Evolutionary conservation across 2,329 filamentous ascomycete genomes (phyloP).

Genomic region (Diaporthe vexans): DNA sequence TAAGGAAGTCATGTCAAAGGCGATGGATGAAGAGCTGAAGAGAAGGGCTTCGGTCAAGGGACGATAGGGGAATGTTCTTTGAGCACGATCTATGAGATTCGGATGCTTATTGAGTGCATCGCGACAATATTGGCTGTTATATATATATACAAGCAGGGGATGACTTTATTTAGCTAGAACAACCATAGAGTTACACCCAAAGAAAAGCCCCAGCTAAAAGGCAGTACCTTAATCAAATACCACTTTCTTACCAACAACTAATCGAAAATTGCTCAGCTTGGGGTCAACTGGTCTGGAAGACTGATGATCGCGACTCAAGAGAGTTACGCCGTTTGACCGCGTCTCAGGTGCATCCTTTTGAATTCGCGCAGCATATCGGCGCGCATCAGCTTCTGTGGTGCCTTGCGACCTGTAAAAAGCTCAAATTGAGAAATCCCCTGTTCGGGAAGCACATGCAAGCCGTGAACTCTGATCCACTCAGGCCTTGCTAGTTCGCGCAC

Average conservation of each 20-base stretch:
- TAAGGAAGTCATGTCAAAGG: conserved; percentile 13
- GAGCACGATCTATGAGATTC: background rate
- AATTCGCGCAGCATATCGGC: conserved; percentile 10
- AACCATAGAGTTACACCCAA: too few relatives aligned
- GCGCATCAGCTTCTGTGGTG: conserved; percentile 67
- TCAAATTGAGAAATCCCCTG: conserved; percentile 75
- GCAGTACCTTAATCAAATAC: too few relatives aligned
- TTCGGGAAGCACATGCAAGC: conserved; percentile 71
- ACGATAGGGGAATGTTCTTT: background rate
- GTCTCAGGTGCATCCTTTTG: background rate
- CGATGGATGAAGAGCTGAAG: conserved; percentile 3
- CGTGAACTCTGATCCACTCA: conserved; percentile 72
- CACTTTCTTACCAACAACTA: too few relatives aligned
- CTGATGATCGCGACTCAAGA: background rate
- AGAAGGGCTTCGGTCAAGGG: background rate
- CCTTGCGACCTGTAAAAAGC: conserved; percentile 71
- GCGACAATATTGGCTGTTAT: background rate
- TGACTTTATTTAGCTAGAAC: too few relatives aligned
- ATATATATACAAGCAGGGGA: background rate
- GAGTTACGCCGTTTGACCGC: background rate
- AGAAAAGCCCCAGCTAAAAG: too few relatives aligned
- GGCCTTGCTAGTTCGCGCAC: conserved; percentile 60
- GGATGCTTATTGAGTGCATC: background rate
- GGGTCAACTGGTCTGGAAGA: too few relatives aligned
- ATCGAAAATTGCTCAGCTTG: too few relatives aligned